These are phyloP conservation scores for Solanum raphanifolium DNA, from an alignment of 257 asterid genomes.

Conservation along the genomic window DNA sequence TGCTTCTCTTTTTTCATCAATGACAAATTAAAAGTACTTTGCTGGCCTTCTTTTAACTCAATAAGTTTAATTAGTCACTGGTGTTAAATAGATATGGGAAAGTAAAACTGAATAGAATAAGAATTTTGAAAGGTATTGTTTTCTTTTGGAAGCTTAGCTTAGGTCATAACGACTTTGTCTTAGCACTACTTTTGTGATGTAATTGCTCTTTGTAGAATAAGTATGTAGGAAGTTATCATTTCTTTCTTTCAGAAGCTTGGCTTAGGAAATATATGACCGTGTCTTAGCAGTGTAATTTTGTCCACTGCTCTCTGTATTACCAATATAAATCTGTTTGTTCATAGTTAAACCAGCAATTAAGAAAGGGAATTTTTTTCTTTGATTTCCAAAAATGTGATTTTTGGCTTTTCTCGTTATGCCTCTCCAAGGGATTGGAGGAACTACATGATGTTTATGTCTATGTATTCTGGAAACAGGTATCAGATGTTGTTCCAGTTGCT, in stretches of 20 bases:
- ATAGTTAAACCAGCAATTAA: background rate
- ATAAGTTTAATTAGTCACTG: background rate
- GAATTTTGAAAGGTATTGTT: background rate
- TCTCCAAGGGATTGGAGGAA: background rate
- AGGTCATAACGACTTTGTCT: background rate
- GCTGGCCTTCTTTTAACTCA: background rate
- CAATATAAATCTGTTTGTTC: background rate
- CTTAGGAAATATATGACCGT: background rate
- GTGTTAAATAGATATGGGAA: background rate
- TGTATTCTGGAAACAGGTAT: conserved; percentile 42
- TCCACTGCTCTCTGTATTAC: background rate
- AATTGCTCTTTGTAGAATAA: background rate
- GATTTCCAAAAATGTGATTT: background rate
- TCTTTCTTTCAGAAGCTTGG: background rate
- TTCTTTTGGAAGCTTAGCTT: background rate
- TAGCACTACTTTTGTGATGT: background rate
- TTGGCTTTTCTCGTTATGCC: background rate
- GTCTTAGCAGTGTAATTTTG: background rate
- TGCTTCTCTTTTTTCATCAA: background rate
- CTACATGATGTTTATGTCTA: background rate
- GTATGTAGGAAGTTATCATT: background rate
- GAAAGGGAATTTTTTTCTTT: background rate
- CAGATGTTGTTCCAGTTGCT: conserved; percentile 98
- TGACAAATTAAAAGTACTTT: background rate
- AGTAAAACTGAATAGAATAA: background rate